Conservation (phyloP, 257 asterid genomes). For the Dorcoceras hygrometricum region DNA sequence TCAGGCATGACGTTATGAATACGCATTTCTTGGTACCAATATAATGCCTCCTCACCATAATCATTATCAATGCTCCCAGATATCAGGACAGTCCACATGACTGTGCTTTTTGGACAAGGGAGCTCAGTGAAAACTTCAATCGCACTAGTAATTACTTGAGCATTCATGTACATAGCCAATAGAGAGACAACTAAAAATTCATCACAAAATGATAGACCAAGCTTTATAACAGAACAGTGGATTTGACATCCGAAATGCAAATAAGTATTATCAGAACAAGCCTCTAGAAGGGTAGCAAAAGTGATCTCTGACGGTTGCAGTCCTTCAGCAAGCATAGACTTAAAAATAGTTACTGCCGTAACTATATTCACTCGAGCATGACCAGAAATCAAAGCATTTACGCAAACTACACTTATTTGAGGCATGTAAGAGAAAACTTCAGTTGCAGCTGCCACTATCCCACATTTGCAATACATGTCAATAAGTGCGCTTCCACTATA, state of each 20-base stretch:
- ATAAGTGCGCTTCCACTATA: conserved; percentile 82
- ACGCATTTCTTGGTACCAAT: conserved; percentile 66
- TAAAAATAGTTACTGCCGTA: conserved; percentile 44
- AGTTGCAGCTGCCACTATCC: conserved; percentile 49
- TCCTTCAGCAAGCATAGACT: conserved; percentile 52
- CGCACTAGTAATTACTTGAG: conserved; percentile 45
- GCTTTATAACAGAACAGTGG: background rate
- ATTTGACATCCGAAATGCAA: background rate
- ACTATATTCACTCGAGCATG: conserved; percentile 43
- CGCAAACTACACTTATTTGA: conserved; percentile 52
- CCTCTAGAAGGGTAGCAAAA: conserved; percentile 72
- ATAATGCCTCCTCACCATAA: conserved; percentile 50
- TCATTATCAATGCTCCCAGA: conserved; percentile 59
- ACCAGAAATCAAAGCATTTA: conserved; percentile 78
- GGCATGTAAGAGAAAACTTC: conserved; percentile 61
- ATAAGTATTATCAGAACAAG: background rate
- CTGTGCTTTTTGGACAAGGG: conserved; percentile 62
- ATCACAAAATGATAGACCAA: background rate
- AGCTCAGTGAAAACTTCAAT: conserved; percentile 66
- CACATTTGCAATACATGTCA: conserved; percentile 90
- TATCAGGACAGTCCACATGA: conserved; percentile 86
- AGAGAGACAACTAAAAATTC: conserved; percentile 22
- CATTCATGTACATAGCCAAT: conserved; percentile 67
- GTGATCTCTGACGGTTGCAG: conserved; percentile 82
- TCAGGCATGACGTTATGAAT: conserved; percentile 59